A percentile compares a stretch with the other conserved stretches of the same genome.
Evolutionary conservation across 768 basidiomycete genomes (phyloP).

Genomic region (Antrodiella citrinella): DNA sequence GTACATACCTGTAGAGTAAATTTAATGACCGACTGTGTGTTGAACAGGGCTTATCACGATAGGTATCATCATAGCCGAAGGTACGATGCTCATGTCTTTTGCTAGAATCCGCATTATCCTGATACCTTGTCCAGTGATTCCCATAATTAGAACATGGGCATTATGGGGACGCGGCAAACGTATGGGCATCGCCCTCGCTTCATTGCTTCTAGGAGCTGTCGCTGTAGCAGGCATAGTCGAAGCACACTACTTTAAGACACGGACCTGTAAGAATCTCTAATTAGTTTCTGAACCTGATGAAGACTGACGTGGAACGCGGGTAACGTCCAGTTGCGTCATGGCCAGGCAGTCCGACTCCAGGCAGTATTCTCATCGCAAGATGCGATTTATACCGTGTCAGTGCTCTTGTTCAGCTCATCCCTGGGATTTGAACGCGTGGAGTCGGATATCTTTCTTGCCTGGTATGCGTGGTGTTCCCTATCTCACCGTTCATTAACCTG

Average conservation of each 20-base stretch:
- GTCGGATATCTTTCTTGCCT: too few relatives aligned
- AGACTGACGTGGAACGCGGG: too few relatives aligned
- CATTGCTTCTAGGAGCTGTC: not conserved
- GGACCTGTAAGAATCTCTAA: not conserved
- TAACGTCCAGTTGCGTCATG: not conserved
- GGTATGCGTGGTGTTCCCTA: too few relatives aligned
- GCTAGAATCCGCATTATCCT: too few relatives aligned
- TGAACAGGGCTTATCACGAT: not conserved
- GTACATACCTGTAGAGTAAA: not conserved
- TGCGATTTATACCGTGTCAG: too few relatives aligned
- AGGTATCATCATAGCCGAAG: constrained; percentile 2
- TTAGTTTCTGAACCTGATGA: not conserved
- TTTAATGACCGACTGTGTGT: not conserved
- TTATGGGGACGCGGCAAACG: not conserved
- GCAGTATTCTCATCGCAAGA: not conserved
- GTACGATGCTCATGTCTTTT: too few relatives aligned
- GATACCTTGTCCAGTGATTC: not conserved
- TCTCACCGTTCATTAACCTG: too few relatives aligned
- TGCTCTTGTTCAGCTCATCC: too few relatives aligned
- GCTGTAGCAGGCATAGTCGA: not conserved
- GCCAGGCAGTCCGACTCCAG: not conserved
- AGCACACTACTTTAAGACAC: not conserved
- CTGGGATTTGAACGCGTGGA: too few relatives aligned
- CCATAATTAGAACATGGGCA: constrained; percentile 1
- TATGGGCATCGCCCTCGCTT: not conserved